Conservation (phyloP, 768 basidiomycete species). For the Russula vinacea region DNA sequence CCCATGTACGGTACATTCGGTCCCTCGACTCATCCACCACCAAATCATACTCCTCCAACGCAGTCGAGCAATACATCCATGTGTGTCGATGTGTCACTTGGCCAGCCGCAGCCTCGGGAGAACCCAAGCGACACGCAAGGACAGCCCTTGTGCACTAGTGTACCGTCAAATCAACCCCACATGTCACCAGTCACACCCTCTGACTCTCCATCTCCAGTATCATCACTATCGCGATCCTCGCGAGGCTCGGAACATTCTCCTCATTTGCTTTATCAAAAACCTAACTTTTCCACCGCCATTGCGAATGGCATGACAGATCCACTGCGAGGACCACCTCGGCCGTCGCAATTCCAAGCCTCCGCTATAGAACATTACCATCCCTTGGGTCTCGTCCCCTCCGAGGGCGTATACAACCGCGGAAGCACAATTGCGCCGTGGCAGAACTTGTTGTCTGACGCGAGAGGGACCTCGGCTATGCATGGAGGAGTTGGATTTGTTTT, state of each 20-base stretch:
- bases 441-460: constrained; percentile 6
- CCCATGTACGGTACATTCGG: constrained; percentile 22
- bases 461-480: constrained; percentile 12
- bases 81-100: constrained; percentile 13
- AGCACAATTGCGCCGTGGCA: constrained; percentile 18
- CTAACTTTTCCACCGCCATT: neutral
- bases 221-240: constrained; percentile 27
- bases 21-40: constrained; percentile 29
- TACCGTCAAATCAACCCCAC: constrained; percentile 6
- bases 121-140: neutral
- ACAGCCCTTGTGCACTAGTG: constrained; percentile 1
- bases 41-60: constrained; percentile 11
- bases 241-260: constrained; percentile 28
- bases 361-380: constrained; percentile 13
- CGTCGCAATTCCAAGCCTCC: constrained; percentile 6
- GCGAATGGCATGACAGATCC: constrained; percentile 14
- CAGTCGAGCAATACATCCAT: constrained; percentile 12
- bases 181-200: constrained; percentile 17
- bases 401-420: constrained; percentile 10
- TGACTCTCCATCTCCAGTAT: constrained; percentile 29
- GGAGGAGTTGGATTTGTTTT: constrained; percentile 16
- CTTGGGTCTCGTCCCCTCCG: constrained; percentile 5
- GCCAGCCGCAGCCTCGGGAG: constrained; percentile 16
- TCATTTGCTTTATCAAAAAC: constrained; percentile 22
- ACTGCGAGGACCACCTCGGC: constrained; percentile 14